Base-by-base conservation (phyloP, 2,329 filamentous ascomycete species). In the Clonostachys solani region DNA sequence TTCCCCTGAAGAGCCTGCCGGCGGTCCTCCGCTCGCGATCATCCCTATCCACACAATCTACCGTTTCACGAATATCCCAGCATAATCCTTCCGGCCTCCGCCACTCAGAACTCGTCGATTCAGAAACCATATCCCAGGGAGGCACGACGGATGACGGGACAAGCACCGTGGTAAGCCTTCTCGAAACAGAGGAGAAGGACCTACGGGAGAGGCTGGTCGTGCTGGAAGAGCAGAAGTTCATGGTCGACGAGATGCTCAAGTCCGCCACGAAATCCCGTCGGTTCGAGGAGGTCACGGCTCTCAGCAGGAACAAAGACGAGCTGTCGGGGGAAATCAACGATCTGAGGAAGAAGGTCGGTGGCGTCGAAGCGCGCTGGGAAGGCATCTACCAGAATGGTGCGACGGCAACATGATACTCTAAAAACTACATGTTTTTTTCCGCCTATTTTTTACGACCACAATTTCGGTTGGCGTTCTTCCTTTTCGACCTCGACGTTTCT, bases 171-270 rank as follows among this genome's bases (percentile, higher is more conserved):
- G 70, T 79, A 1, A 80, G 75, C 48, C 70, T 74, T 34, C 67
- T 95, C 5, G 91, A 95, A 64, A 81, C 79, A 0, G 90, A 96
- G 61, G 91, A 96, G 64, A 92, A 89, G 61, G 81, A 89, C 17
- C 70, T 95, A 2, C 80, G 87, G 15, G 91, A 96, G 58, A 75
- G 83, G 5, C 71, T 96, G 12, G 87, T 94, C 33, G 85, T 96
- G 7, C 75, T 96, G 1, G 90, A 96, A 63, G 92, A 96, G 67
- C 92, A 96, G 64, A 86, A 84, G 53, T 95, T 95, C 66, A 83
- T 96, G 67, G 90, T 96, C 0, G 82, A 84, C 36, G 84, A 89
- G 56, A 95, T 95, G 90, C 81, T 95, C 41, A 81, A 80, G 8
- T 81, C 85, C 50, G 89, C 91, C 1, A 86, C 85, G 43, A 85